Conservation (phyloP, 2,329 filamentous ascomycete genomes). For the Scleromitrula shiraiana region DNA sequence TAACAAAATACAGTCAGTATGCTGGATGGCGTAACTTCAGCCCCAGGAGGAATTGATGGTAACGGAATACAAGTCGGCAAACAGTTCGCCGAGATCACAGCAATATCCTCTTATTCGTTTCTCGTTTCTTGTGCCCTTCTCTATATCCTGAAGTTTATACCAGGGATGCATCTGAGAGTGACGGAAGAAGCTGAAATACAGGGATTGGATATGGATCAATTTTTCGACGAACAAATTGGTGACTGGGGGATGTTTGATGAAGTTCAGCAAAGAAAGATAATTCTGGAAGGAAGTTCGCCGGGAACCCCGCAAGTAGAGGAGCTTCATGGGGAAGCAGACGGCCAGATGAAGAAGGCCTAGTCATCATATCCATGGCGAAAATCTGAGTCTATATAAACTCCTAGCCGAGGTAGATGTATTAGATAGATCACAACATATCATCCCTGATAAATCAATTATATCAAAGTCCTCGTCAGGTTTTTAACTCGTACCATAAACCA, state of each 20-base stretch:
- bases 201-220: constrained; percentile 44
- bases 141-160: constrained; percentile 49
- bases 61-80: constrained; percentile 48
- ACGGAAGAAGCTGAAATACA: constrained; percentile 46
- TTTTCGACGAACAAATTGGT: constrained; percentile 37
- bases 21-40: constrained; percentile 42
- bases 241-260: constrained; percentile 30
- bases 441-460: no score
- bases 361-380: no score
- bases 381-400: no score
- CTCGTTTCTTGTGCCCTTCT: constrained; percentile 43
- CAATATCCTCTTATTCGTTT: constrained; percentile 48
- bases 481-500: no score
- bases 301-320: constrained; percentile 14
- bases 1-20: constrained; percentile 34
- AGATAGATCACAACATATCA: no score
- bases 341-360: not conserved
- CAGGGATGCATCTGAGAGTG: constrained; percentile 46
- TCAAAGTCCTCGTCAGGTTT: no score
- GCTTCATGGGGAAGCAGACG: not conserved
- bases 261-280: constrained; percentile 15
- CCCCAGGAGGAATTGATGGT: constrained; percentile 38
- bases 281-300: constrained; percentile 12
- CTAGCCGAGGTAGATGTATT: no score
- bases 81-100: constrained; percentile 49